Conservation (phyloP, 805 yeast genomes). For the Candida methanosorbosa region DNA sequence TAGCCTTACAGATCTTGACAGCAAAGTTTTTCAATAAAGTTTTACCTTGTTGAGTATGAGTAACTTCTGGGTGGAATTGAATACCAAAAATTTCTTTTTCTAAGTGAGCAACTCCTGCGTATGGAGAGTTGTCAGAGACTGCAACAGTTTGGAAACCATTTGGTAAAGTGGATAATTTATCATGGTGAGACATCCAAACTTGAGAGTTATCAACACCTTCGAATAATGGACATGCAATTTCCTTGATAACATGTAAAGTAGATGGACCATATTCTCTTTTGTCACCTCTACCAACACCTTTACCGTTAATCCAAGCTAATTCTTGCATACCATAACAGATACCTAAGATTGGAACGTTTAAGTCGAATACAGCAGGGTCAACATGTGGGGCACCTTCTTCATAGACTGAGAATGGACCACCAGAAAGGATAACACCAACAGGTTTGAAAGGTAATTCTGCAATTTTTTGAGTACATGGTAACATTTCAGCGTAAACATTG, state of each 20-base stretch:
- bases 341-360: constrained; percentile 91
- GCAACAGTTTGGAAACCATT: constrained; percentile 85
- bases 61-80: constrained; percentile 99
- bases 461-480: constrained; percentile 98
- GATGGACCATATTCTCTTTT: constrained; percentile 99
- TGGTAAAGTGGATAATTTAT: constrained; percentile 87
- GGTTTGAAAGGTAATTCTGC: constrained; percentile 90
- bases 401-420: constrained; percentile 97
- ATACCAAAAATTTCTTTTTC: constrained; percentile 77
- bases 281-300: constrained; percentile 90
- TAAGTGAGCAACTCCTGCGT: constrained; percentile 81
- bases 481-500: constrained; percentile 98
- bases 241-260: constrained; percentile 71
- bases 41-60: constrained; percentile 91
- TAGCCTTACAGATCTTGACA: constrained; percentile 76
- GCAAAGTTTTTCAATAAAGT: constrained; percentile 86
- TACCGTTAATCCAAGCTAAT: constrained; percentile 94
- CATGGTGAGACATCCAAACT: constrained; percentile 99
- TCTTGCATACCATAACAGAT: constrained; percentile 99
- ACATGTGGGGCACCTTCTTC: constrained; percentile 96
- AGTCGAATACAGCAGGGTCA: constrained; percentile 85
- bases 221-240: constrained; percentile 61
- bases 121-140: constrained; percentile 90
- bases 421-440: constrained; percentile 91
- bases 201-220: constrained; percentile 87